Base-by-base conservation (phyloP, 331 rosid genomes). In the Malus hybrid region DNA sequence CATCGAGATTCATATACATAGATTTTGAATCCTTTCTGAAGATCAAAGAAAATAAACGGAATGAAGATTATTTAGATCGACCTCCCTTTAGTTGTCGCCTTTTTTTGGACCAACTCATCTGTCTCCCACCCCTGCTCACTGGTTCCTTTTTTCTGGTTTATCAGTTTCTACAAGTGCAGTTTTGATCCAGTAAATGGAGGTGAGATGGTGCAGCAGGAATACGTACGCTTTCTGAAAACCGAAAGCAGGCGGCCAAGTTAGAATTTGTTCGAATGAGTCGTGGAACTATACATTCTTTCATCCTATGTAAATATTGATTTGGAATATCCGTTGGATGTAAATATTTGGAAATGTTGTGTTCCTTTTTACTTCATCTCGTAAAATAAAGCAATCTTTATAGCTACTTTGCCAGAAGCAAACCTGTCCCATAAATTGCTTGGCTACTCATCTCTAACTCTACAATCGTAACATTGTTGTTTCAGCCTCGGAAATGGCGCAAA, bases 91-190 rank as follows among this genome's bases (percentile, higher is more conserved):
- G 56, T 50, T 50, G 0, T 50, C 4, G 3, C n/a, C 56, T 50
- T 16, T 6, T 50, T 48, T 50, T 15, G 1, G 3, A 50, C 56
- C 56, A 16, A 50, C 18, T 15, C 56, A 50, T 2, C 0, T 2
- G 56, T 39, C 29, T 61, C 28, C 42, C 44, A 9, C 29, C 20
- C 46, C 29, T 8, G 36, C 76, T 67, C 8, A 27, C 75, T 64
- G 62, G 34, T 24, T 36, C 73, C 34, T 70, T 71, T 73, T 39
- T 27, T 33, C 80, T 42, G 7, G 34, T 20, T 59, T 32, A 22
- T 75, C 97, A 94, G 99, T 83, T 92, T 92, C 85, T 87, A 92
- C 85, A 84, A 79, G 70, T 90, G 92, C 85, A 88, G 88, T 73
- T 94, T 92, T 57, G 96, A 94, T 81, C 83, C 91, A 32, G 87